Evolutionary conservation across 2,329 filamentous ascomycete species (phyloP).

Genomic region (Clonostachys sp.): DNA sequence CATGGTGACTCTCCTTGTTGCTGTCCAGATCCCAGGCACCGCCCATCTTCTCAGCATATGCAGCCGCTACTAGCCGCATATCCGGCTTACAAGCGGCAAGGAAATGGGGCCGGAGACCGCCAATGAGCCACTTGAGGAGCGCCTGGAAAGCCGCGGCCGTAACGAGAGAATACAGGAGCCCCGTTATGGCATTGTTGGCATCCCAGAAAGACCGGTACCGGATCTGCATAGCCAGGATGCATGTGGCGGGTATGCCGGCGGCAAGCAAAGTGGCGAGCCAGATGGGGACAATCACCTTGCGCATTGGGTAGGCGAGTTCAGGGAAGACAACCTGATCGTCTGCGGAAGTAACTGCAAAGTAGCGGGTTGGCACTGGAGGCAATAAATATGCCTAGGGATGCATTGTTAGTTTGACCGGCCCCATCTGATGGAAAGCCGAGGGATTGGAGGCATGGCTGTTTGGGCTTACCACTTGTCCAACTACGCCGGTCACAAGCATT

Average conservation of each 20-base stretch:
- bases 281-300: conserved; percentile 58
- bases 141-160: conserved; percentile 57
- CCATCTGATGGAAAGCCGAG: too few species aligned
- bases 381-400: background rate
- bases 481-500: background rate
- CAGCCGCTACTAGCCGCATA: background rate
- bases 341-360: conserved; percentile 41
- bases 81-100: conserved; percentile 57
- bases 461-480: background rate
- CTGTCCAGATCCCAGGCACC: background rate
- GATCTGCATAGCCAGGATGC: conserved; percentile 54
- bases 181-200: conserved; percentile 57
- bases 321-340: conserved; percentile 58
- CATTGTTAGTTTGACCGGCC: too few species aligned
- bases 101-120: conserved; percentile 69
- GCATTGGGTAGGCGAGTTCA: conserved; percentile 58
- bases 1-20: background rate
- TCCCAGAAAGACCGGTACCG: conserved; percentile 54
- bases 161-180: conserved; percentile 55
- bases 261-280: conserved; percentile 53
- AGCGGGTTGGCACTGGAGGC: background rate
- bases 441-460: too few species aligned
- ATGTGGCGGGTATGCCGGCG: conserved; percentile 48
- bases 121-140: conserved; percentile 65
- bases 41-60: background rate